Percentiles rank a stretch among this genome's conserved stretches.
Conservation (phyloP, 2,329 filamentous ascomycete genomes). For the Lasiodiplodia sp. region DNA sequence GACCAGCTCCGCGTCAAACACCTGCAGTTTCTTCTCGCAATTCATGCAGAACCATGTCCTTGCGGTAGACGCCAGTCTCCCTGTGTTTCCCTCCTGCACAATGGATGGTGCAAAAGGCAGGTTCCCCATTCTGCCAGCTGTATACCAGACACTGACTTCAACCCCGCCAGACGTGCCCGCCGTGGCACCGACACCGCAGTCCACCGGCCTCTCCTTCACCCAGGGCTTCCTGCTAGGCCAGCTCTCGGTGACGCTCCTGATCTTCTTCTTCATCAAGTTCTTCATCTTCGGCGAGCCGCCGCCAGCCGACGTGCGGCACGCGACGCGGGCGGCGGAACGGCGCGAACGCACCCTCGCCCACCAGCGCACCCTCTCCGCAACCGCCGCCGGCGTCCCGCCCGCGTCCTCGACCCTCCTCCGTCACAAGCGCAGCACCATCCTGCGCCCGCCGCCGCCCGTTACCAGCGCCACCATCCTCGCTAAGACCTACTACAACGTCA, state of each 20-base stretch:
- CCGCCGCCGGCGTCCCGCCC: neutral
- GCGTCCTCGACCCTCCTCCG: slow-evolving; percentile 39
- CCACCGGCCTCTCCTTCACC: slow-evolving; percentile 79
- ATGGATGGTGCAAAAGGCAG: slow-evolving; percentile 21
- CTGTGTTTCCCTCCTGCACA: neutral
- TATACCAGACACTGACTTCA: neutral
- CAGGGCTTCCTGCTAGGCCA: slow-evolving; percentile 94
- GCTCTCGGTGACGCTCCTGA: slow-evolving; percentile 86
- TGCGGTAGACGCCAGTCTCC: neutral
- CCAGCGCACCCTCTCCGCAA: slow-evolving; percentile 37
- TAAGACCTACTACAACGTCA: slow-evolving; percentile 97
- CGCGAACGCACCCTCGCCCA: slow-evolving; percentile 78
- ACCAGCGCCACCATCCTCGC: slow-evolving; percentile 93
- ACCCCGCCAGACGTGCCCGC: slow-evolving; percentile 9
- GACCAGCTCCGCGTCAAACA: slow-evolving; percentile 3
- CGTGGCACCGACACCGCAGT: slow-evolving; percentile 25
- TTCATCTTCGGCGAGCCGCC: slow-evolving; percentile 98
- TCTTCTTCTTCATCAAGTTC: slow-evolving; percentile 98
- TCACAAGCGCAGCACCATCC: slow-evolving; percentile 54
- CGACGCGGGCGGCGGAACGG: slow-evolving; percentile 76
- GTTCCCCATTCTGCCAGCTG: neutral
- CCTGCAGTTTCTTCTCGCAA: slow-evolving; percentile 1
- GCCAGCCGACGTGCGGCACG: slow-evolving; percentile 79
- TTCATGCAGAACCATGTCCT: neutral
- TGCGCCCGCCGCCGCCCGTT: slow-evolving; percentile 68